phyloP scores from a whole-genome alignment of 2,329 filamentous ascomycete genomes.

The Fusarium pseudocircinatum region DNA sequence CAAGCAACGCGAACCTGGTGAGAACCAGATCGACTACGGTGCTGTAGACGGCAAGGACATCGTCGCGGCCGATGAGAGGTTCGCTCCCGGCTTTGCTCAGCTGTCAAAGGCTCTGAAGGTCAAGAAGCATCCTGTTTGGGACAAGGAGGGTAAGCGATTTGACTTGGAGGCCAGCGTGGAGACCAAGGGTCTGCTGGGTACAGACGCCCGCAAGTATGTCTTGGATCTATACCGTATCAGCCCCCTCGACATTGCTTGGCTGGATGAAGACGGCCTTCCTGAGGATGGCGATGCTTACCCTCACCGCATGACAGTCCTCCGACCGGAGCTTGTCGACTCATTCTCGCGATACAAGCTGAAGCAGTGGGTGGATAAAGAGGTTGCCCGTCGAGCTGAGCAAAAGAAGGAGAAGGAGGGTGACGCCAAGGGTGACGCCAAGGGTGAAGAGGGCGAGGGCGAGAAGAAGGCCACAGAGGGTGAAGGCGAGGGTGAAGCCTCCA shows the following conservation, averaged over 20 bases:
- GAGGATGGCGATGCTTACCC: conserved; percentile 72
- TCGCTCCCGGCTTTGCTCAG: conserved; percentile 85
- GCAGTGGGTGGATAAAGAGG: conserved; percentile 84
- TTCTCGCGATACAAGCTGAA: conserved; percentile 88
- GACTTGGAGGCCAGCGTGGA: conserved; percentile 96
- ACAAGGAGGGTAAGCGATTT: conserved; percentile 90
- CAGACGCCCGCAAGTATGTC: conserved; percentile 97
- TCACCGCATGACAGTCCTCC: conserved; percentile 94
- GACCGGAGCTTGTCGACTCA: conserved; percentile 88
- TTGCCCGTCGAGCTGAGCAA: conserved; percentile 66
- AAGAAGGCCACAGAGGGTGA: conserved; percentile 46
- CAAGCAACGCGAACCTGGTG: conserved; percentile 95
- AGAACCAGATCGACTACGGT: conserved; percentile 99
- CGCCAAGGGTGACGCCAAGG: conserved; percentile 39
- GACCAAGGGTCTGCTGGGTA: conserved; percentile 96
- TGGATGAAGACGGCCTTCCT: conserved; percentile 74
- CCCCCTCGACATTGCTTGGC: conserved; percentile 88
- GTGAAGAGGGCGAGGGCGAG: conserved; percentile 45
- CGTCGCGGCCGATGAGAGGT: conserved; percentile 88
- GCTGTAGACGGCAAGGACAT: conserved; percentile 97
- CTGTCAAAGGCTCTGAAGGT: conserved; percentile 90
- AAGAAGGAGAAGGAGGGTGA: conserved; percentile 40
- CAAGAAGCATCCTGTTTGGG: conserved; percentile 97
- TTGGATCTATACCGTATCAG: conserved; percentile 95
- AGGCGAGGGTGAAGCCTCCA: conserved; percentile 41